Conservation (phyloP, 805 yeast genomes). For the Blastobotrys americana region DNA sequence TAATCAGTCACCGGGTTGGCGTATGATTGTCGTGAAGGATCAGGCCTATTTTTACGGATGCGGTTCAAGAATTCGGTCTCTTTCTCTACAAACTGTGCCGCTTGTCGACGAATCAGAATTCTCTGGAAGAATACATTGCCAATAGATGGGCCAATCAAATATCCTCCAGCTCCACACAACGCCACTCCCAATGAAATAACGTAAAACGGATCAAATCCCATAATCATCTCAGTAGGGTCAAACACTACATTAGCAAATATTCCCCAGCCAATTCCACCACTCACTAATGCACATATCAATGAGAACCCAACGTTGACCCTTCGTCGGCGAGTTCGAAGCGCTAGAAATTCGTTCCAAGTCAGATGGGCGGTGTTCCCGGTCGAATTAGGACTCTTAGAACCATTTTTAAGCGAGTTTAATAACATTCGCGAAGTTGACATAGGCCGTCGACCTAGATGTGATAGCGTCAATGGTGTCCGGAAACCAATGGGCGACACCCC, state of each 20-base stretch:
- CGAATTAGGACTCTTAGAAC: neutral
- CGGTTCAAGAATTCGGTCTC: constrained; percentile 70
- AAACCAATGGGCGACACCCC: too few species aligned
- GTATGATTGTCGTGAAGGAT: constrained; percentile 84
- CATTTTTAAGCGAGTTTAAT: too few species aligned
- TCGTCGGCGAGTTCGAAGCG: constrained; percentile 68
- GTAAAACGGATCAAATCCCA: constrained; percentile 86
- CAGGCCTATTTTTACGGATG: constrained; percentile 74
- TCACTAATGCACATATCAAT: constrained; percentile 54
- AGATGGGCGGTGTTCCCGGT: constrained; percentile 22
- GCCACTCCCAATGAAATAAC: constrained; percentile 69
- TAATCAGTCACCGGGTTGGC: constrained; percentile 97
- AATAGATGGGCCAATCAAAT: constrained; percentile 70
- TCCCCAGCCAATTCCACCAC: constrained; percentile 63
- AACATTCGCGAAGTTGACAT: too few species aligned
- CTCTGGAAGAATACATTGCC: constrained; percentile 63
- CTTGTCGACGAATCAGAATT: constrained; percentile 22
- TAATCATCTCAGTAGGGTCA: constrained; percentile 76
- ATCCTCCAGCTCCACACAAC: constrained; percentile 69
- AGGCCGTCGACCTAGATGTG: too few species aligned
- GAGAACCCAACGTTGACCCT: constrained; percentile 62
- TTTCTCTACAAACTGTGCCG: constrained; percentile 36
- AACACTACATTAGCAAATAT: constrained; percentile 74
- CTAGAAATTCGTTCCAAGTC: constrained; percentile 76
- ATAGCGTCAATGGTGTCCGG: too few species aligned